Evolutionary conservation across 768 basidiomycete species (phyloP).

Genomic region (Leccinum subtestaceum): DNA sequence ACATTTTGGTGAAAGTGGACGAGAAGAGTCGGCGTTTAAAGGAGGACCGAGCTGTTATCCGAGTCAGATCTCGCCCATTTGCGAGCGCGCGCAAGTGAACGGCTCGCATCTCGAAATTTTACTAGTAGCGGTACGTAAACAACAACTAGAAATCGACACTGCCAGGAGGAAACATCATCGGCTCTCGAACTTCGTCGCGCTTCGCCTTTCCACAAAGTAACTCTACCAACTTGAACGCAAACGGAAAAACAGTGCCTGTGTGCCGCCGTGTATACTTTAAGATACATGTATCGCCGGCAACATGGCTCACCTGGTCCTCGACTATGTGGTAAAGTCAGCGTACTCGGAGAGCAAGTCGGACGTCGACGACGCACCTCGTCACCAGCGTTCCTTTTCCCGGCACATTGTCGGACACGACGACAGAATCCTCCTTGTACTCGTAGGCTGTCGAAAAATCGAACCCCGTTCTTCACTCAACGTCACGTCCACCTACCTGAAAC

Average conservation of each 20-base stretch:
- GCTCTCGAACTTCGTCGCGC: constrained; percentile 55
- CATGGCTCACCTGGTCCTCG: constrained; percentile 64
- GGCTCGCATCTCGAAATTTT: constrained; percentile 27
- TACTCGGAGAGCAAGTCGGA: not conserved
- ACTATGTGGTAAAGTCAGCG: constrained; percentile 32
- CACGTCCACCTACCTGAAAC: constrained; percentile 41
- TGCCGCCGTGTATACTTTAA: not conserved
- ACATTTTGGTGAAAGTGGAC: constrained; percentile 31
- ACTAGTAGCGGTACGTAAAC: constrained; percentile 13
- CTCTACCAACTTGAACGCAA: constrained; percentile 75
- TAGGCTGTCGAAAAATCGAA: constrained; percentile 45
- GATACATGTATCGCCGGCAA: not conserved
- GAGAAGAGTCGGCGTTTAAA: constrained; percentile 14
- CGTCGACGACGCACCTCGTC: constrained; percentile 55
- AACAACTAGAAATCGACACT: constrained; percentile 36
- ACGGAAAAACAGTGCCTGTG: constrained; percentile 71
- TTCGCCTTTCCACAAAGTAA: constrained; percentile 61
- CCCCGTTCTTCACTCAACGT: not conserved
- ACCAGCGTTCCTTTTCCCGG: constrained; percentile 51
- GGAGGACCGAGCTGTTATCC: constrained; percentile 9
- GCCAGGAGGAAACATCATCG: constrained; percentile 69
- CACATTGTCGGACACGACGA: constrained; percentile 54
- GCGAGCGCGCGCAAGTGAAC: constrained; percentile 16
- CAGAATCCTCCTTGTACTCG: constrained; percentile 69
- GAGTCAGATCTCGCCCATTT: constrained; percentile 17